Base-by-base conservation (phyloP, 257 asterid species). In the Apocynum venetum region DNA sequence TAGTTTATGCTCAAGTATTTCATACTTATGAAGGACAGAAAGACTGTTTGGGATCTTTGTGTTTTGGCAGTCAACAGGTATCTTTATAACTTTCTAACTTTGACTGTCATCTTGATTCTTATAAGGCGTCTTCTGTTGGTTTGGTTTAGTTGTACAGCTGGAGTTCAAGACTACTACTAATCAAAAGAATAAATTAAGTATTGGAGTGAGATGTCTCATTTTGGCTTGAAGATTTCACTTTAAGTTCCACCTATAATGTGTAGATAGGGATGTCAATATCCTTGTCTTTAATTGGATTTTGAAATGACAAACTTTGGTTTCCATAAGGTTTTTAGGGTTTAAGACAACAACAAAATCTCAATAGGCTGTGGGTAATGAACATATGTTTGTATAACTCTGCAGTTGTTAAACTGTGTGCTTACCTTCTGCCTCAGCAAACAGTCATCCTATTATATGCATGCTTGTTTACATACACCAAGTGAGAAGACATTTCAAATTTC, bases 391-490 rank as follows among this genome's bases (percentile, higher is more conserved):
- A 8, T 66, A 40, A 19, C 48, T 41, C 25, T 66, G 51, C 14
- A 40, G 72, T 35, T 10, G 35, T 67, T n/a, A n/a, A n/a, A 15
- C 10, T 66, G 74, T 15, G 72, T 76, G 14, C 49, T 51, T 72
- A 65, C 73, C 40, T 72, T 65, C 78, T 78, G 56, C 38, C 14
- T 2, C 14, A 35, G 8, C 75, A 64, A 43, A 61, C 74, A 41
- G 43, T 68, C 41, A 41, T 19, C 2, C 52, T 46, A 35, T n/a
- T 31, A 11, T 35, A 11, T 59, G 75, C 36, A 25, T 67, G 40
- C 41, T 53, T 77, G 14, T 69, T 69, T 51, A 56, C 52, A 44
- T 56, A 60, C 41, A 70, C 36, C 31, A 15, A 8, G 51, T 47
- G 19, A 57, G 10, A 25, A 44, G 72, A 71, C 43, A 56, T 38